A percentile compares a stretch with the other conserved stretches of the same genome.
phyloP scores from a whole-genome alignment of 2,329 filamentous ascomycete species.

The Fusarium coffeatum region DNA sequence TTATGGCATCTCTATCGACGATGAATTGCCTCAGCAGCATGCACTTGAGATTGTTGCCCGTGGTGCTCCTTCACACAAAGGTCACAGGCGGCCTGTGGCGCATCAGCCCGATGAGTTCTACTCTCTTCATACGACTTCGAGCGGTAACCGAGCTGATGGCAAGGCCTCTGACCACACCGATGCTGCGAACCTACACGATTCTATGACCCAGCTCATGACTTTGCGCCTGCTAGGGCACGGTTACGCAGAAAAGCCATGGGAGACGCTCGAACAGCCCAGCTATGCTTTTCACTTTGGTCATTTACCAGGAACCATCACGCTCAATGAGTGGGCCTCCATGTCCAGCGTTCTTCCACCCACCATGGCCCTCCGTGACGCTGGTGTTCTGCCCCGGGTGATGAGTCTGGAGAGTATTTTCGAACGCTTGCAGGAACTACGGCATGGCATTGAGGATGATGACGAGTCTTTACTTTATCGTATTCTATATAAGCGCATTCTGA shows the following conservation, averaged over 20 bases:
- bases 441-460: constrained; percentile 66
- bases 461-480: constrained; percentile 69
- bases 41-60: constrained; percentile 69
- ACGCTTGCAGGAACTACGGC: constrained; percentile 69
- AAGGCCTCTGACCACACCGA: constrained; percentile 57
- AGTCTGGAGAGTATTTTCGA: constrained; percentile 68
- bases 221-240: constrained; percentile 60
- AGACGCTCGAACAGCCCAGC: constrained; percentile 79
- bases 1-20: constrained; percentile 58
- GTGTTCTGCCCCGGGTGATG: constrained; percentile 69
- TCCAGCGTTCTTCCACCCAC: constrained; percentile 67
- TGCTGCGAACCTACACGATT: constrained; percentile 62
- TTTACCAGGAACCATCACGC: constrained; percentile 75
- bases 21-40: constrained; percentile 64
- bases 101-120: constrained; percentile 68
- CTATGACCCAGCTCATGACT: constrained; percentile 70
- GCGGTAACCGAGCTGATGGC: constrained; percentile 58
- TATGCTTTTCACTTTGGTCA: constrained; percentile 75
- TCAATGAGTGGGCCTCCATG: constrained; percentile 75
- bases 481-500: constrained; percentile 75
- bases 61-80: constrained; percentile 68
- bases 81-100: constrained; percentile 64
- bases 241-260: constrained; percentile 68
- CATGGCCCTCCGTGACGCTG: constrained; percentile 69
- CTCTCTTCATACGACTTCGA: constrained; percentile 63